Conservation (phyloP, 108 stramenopile genomes). For the Seminavis robusta region DNA sequence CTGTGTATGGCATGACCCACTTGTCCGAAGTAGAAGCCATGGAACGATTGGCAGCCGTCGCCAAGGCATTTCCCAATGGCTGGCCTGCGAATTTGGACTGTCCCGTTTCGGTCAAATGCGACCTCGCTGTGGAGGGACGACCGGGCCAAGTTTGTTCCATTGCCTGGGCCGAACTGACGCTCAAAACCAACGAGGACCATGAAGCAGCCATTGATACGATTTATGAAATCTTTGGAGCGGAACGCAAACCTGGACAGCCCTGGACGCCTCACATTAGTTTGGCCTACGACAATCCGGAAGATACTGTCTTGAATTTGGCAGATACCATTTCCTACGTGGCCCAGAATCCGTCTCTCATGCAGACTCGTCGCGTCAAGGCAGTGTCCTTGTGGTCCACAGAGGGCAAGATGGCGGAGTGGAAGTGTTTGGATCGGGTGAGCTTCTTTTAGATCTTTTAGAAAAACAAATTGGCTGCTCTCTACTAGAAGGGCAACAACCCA, state of each 20-base stretch:
- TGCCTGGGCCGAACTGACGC: slow-evolving; percentile 45
- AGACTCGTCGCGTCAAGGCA: slow-evolving; percentile 33
- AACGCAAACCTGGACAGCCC: slow-evolving; percentile 21
- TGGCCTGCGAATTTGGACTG: slow-evolving; percentile 30
- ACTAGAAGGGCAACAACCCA: no score
- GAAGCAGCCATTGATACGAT: slow-evolving; percentile 34
- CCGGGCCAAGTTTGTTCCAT: slow-evolving; percentile 48
- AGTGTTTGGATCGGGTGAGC: slow-evolving; percentile 26
- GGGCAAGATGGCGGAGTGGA: slow-evolving; percentile 48
- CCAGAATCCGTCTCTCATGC: slow-evolving; percentile 32
- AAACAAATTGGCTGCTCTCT: no score
- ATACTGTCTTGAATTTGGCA: slow-evolving; percentile 25
- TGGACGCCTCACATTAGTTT: slow-evolving; percentile 51
- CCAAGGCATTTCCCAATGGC: slow-evolving; percentile 9
- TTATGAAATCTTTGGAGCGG: slow-evolving; percentile 24
- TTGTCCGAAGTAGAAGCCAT: slow-evolving; percentile 29
- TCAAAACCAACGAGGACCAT: slow-evolving; percentile 27
- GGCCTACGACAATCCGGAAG: slow-evolving; percentile 47
- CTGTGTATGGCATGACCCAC: slow-evolving; percentile 48
- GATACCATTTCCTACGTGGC: slow-evolving; percentile 34
- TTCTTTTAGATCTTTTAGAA: no score
- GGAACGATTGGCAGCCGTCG: slow-evolving; percentile 3
- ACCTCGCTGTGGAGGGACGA: slow-evolving; percentile 31
- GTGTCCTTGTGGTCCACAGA: slow-evolving; percentile 34
- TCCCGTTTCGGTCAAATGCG: slow-evolving; percentile 31